Base-by-base conservation (phyloP, 2,329 filamentous ascomycete genomes). In the Aspergillus persii region DNA sequence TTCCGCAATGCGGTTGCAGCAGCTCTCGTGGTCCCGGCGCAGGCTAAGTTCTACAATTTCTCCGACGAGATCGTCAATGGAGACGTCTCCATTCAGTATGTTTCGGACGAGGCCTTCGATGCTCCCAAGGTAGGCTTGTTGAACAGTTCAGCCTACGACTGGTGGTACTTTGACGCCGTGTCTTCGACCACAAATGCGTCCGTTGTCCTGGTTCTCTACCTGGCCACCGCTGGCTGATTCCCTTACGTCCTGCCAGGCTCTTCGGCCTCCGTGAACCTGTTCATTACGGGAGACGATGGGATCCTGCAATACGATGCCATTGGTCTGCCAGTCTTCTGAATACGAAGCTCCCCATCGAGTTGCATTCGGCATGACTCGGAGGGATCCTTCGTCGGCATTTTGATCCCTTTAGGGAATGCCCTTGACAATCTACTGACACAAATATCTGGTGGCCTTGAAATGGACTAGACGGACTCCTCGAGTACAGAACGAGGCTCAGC, bases 111-210 rank as follows among this genome's bases (percentile, higher is more conserved):
- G 2, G 50, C 18, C 1, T 54, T 73, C 8, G 72, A 75, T 52
- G 56, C 59, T 23, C 70, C 72, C 0, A 67, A 70, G 53, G 33
- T 71, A 6, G 50, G 53, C 44, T 36, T 53, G 3, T 62, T 74
- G 53, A 74, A 72, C 44, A 31, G 46, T 7, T 65, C 70, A 18
- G 65, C 68, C 7, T 75, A 68, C 31, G 72, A 75, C 61, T 77
- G 75, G 74, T 78, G 75, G 76, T 78, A 76, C 53, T 77, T 77
- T 53, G 75, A 78, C 53, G 70, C 63, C 18, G 68, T 75, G 3
- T 69, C 72, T 2, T 57, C 62, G 0, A 65, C 62, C 8, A 61
- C 68, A 39, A 54, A 61, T 9, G 65, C 69, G 9, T 70, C 69
- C 0, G 52, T 77, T 8, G 66, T 68, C 1, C 55, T 77, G 26